These are phyloP conservation scores for Crithidia acanthocephali DNA, from an alignment of 208 protist species.

Conservation along the genomic window DNA sequence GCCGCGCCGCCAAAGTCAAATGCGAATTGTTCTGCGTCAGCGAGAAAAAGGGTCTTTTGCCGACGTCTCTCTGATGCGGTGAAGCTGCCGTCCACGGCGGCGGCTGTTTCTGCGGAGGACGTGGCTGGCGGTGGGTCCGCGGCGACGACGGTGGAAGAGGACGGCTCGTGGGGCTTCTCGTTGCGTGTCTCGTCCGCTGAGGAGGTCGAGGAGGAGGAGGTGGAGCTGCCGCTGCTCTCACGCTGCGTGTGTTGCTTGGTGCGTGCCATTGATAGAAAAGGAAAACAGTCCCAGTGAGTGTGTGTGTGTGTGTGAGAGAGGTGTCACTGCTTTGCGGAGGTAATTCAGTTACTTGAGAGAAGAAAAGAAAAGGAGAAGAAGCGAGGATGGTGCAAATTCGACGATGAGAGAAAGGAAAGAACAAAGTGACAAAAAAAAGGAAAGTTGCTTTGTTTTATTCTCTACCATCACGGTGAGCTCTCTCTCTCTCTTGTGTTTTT, in stretches of 20 bases:
- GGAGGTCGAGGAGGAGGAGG: not conserved
- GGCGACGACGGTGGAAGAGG: not conserved
- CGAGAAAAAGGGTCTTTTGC: slow-evolving; percentile 64
- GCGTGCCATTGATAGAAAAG: not conserved
- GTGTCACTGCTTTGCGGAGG: not conserved
- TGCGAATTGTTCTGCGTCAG: slow-evolving; percentile 71
- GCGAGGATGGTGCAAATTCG: no score
- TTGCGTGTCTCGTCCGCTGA: not conserved
- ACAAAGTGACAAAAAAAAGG: no score
- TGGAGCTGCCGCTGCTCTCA: not conserved
- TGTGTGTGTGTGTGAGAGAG: not conserved
- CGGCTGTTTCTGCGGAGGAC: no score
- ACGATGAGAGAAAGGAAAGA: no score
- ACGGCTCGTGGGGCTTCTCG: not conserved
- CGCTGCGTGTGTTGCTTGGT: not conserved
- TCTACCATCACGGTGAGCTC: no score
- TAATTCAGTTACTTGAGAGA: not conserved
- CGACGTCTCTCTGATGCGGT: slow-evolving; percentile 35
- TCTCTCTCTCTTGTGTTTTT: no score
- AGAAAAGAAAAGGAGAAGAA: not conserved
- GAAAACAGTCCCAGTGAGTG: not conserved
- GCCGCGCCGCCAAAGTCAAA: slow-evolving; percentile 80
- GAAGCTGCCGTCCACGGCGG: not conserved
- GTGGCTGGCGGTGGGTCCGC: no score
- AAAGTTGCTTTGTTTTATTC: no score